Percentiles rank a stretch among this genome's conserved stretches.
Conservation (phyloP, 1,139 yeast genomes). For the Saccharomyces hybrid region DNA sequence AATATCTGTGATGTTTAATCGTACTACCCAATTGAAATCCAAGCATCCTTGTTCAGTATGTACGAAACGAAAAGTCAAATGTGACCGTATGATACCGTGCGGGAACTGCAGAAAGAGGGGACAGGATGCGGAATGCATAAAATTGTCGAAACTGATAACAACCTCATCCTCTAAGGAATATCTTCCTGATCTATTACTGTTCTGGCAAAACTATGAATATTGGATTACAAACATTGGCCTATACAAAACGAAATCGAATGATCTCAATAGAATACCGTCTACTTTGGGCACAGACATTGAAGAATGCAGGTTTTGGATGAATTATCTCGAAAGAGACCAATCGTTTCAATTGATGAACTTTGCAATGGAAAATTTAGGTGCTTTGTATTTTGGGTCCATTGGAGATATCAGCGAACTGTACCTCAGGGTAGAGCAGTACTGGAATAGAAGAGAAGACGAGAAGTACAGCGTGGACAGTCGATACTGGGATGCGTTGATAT, state of each 20-base stretch:
- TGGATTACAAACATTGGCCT: conserved; percentile 26
- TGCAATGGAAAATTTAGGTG: conserved; percentile 28
- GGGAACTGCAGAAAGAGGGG: conserved; percentile 28
- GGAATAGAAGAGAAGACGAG: conserved; percentile 16
- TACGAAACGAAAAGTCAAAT: conserved; percentile 26
- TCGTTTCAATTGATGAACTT: conserved; percentile 25
- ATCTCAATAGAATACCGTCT: not conserved
- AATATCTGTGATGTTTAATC: not conserved
- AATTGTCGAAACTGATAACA: conserved; percentile 6
- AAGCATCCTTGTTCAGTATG: conserved; percentile 25
- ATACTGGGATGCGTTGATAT: conserved; percentile 23
- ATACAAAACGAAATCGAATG: conserved; percentile 12
- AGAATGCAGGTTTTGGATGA: conserved; percentile 12
- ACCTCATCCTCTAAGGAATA: conserved; percentile 3
- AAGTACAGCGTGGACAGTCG: conserved; percentile 14
- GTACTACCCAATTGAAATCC: conserved; percentile 7
- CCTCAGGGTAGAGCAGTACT: conserved; percentile 20
- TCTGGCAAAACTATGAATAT: conserved; percentile 29
- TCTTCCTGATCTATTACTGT: conserved; percentile 12
- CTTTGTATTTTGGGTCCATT: conserved; percentile 27
- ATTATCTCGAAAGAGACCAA: conserved; percentile 13
- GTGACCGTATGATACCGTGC: conserved; percentile 31
- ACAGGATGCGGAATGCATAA: conserved; percentile 22
- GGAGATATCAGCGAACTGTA: conserved; percentile 30
- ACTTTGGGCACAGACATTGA: conserved; percentile 7